Evolutionary conservation across 257 asterid species (phyloP).

Genomic region (Nicotiana tabacum): DNA sequence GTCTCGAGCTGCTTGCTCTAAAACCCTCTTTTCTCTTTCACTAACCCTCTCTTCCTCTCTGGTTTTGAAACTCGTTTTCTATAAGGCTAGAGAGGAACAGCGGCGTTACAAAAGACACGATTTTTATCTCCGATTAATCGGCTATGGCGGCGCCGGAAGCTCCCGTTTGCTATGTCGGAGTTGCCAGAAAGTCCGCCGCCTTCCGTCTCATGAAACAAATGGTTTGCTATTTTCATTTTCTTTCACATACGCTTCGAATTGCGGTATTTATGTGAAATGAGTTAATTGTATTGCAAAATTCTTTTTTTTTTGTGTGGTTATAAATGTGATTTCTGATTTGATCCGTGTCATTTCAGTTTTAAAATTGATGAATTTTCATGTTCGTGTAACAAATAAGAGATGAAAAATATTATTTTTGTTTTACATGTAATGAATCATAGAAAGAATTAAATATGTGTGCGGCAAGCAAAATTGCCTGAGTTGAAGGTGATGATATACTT

Average conservation of each 20-base stretch:
- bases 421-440: background rate
- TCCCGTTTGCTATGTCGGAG: constrained; percentile 83
- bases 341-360: background rate
- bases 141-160: constrained; percentile 82
- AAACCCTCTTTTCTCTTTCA: background rate
- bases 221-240: constrained; percentile 35
- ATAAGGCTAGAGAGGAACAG: constrained; percentile 6
- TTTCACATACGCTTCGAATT: background rate
- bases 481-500: background rate
- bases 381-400: background rate
- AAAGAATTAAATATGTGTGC: background rate
- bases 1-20: background rate
- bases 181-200: constrained; percentile 87
- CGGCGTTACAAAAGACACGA: background rate
- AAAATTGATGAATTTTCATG: background rate
- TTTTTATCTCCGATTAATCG: background rate
- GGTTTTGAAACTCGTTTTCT: background rate
- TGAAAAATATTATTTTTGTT: background rate
- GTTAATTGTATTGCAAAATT: background rate
- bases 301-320: background rate
- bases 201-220: constrained; percentile 99
- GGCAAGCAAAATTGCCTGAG: background rate
- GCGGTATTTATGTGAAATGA: background rate
- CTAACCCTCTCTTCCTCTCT: constrained; percentile 12
- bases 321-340: background rate